These are phyloP conservation scores for Geranium brycei DNA, from an alignment of 345 rosid species.

Conservation along the genomic window DNA sequence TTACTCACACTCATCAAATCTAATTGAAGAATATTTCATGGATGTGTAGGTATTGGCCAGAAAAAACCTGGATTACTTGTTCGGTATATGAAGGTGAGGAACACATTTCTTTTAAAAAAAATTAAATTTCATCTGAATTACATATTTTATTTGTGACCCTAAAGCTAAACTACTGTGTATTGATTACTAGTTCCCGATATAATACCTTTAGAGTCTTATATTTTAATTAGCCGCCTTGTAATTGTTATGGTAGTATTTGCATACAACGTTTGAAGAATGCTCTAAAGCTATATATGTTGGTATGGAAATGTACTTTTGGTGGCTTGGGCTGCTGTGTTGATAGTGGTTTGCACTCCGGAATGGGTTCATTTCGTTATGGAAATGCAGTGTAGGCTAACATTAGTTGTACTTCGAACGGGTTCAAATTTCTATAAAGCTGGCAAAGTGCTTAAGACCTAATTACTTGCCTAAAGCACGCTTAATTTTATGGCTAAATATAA, in stretches of 20 bases:
- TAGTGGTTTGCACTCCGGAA: too few species aligned
- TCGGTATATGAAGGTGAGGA: conserved; percentile 80
- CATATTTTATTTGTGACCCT: not conserved
- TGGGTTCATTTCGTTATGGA: not conserved
- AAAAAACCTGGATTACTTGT: conserved; percentile 58
- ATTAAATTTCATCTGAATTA: not conserved
- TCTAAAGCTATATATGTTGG: not conserved
- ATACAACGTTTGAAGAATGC: not conserved
- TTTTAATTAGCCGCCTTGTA: not conserved
- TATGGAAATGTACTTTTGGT: too few species aligned
- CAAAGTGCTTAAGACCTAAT: too few species aligned
- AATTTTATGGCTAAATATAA: too few species aligned
- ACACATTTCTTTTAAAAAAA: not conserved
- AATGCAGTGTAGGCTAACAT: not conserved
- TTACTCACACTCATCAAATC: conserved; percentile 5
- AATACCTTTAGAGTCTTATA: not conserved
- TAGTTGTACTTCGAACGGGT: not conserved
- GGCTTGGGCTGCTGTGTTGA: too few species aligned
- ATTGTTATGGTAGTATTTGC: not conserved
- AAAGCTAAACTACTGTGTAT: not conserved
- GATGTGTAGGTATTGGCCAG: conserved; percentile 42
- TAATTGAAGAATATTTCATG: conserved; percentile 19
- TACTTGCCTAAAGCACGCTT: too few species aligned
- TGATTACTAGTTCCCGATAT: not conserved
- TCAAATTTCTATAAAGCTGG: too few species aligned